Evolutionary conservation across 2,329 filamentous ascomycete genomes (phyloP), one percentile per base, ranked within the genome.

Genomic region (Aspergillus novofumigatus): DNA sequence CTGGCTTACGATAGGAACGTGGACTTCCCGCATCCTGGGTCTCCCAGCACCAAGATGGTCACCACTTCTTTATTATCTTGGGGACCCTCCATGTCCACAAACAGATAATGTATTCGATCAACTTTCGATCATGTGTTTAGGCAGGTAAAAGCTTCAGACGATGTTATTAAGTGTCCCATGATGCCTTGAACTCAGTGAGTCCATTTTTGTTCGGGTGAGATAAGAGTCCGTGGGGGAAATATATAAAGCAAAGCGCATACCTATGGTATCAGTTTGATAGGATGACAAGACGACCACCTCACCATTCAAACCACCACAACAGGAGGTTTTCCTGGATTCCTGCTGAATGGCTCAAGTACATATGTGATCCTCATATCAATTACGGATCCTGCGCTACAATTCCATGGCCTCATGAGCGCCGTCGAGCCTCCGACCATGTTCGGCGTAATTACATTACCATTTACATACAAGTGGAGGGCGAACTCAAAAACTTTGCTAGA

Each of bases 21-120:
- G 52, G 84, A 83, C 71, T 86, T 87, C 56, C 84, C 84, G 49
- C 84, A 83, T 52, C 80, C 82, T 41, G 78, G 67, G 57, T 86
- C 84, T 53, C 84, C 84, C 2, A 87, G 74, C 17, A 87, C 73
- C 6, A 87, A 75, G 51, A 87, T 59, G 4, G 69, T 73, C 26
- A 74, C 70, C 20, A 66, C 65, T 23, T 42, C 53, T 53, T 14
- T 65, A 58, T 26, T 3, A 23, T 23, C 44, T 23, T 47, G 44
- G 6, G 44, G 20, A 25, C 23, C 4, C 6, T 47, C 44, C 44
- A 47, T 47, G 44, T 47, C 44, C 44, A 47, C 21, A 7, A 4
- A 23, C 42, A 45, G 42, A 45, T 2, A 11, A 2, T 5, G 6
- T 23, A 23, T 23, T 17, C 4, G 20, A 47, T 26, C 44, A 26